Conservation (phyloP, 2,329 filamentous ascomycete species). For the Xylariaceae sp. region DNA sequence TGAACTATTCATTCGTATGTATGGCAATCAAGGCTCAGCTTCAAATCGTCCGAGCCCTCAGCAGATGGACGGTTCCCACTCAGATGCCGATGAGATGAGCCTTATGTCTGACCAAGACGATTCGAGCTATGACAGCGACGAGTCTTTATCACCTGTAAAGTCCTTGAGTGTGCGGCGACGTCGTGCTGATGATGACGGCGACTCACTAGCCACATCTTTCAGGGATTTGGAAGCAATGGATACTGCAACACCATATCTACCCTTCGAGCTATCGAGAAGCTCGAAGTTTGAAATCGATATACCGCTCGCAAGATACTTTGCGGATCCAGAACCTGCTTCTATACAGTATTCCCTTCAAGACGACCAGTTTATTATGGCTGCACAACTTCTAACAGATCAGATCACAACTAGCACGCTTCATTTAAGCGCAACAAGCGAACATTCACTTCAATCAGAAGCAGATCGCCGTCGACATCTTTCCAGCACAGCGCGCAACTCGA, state of each 20-base stretch:
- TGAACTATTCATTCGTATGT: conserved; percentile 46
- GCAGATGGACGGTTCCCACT: conserved; percentile 47
- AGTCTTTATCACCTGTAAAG: conserved; percentile 57
- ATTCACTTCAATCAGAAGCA: conserved; percentile 38
- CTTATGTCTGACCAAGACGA: conserved; percentile 63
- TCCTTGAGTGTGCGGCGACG: conserved; percentile 49
- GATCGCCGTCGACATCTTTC: conserved; percentile 49
- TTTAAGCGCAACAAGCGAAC: conserved; percentile 34
- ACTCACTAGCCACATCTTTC: conserved; percentile 58
- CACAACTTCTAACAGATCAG: conserved; percentile 75
- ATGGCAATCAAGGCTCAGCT: conserved; percentile 43
- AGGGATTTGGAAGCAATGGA: conserved; percentile 55
- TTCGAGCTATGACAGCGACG: conserved; percentile 56
- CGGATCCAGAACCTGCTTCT: conserved; percentile 61
- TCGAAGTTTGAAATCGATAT: conserved; percentile 57
- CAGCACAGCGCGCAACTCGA: conserved; percentile 52
- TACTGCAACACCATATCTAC: conserved; percentile 53
- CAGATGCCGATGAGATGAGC: conserved; percentile 57
- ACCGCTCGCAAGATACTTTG: conserved; percentile 61
- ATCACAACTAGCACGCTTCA: conserved; percentile 60
- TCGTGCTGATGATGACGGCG: conserved; percentile 57
- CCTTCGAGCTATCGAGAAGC: conserved; percentile 56
- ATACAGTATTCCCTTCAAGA: conserved; percentile 56
- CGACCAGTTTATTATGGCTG: conserved; percentile 68
- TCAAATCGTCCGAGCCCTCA: conserved; percentile 47